Evolutionary conservation across 768 basidiomycete species (phyloP), one percentile per base, ranked within the genome.

Genomic region (Lactarius tabidus): DNA sequence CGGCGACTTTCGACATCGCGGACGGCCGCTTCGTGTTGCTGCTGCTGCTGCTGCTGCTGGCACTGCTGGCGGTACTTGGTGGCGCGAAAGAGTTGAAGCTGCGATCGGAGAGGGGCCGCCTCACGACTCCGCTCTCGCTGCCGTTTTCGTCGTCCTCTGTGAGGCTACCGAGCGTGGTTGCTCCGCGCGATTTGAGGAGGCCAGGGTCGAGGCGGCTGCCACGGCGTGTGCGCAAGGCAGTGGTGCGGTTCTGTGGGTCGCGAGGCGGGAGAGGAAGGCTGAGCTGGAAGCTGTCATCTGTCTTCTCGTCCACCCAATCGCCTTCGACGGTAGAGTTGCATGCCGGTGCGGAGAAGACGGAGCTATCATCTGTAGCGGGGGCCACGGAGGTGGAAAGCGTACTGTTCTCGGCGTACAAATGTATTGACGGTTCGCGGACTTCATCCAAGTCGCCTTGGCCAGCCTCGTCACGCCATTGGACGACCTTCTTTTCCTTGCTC

Each of bases 291-390:
- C 88, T 90, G 57, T 91, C 90, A 9, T 94, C 91, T 1, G 89
- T 90, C 77, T 84, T 89, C 72, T 93, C 91, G 72, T 93, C 91
- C 75, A 93, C 91, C 91, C 92, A 93, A 63, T 94, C 91, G 73
- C 88, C 91, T 70, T 93, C 91, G 6, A 89, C 81, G 54, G 85
- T 82, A 1, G 60, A 20, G 38, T 38, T 68, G 29, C 60, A 57
- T 5, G 28, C 82, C 74, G 4, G 86, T 86, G 29, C 65, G 45
- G 66, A 62, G 56, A 75, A 69, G 52, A 74, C 74, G 45, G 74
- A 74, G 41, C 69, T 53, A 36, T 71, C 80, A 63, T 85, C 78
- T 20, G 74, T 74, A 17, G 79, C 69, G 43, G 79, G 75, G 41
- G 78, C 74, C 28, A 73, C 66, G 18, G 71, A 71, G 39, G 71